Evolutionary conservation across 176 grass and related monocot species (phyloP).

Genomic region (Carex myosuroides): DNA sequence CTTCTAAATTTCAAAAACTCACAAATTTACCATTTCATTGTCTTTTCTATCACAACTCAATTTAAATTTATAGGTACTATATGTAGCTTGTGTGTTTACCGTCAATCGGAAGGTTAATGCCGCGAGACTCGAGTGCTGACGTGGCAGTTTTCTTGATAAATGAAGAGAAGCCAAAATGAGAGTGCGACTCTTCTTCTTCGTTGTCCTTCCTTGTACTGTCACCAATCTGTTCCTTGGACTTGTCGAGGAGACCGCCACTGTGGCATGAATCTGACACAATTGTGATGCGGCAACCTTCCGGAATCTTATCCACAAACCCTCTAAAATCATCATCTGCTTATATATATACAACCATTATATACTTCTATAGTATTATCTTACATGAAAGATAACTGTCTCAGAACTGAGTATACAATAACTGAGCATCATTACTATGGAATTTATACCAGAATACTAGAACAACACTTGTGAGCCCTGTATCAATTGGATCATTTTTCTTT

Average conservation of each 20-base stretch:
- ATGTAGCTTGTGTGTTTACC: background rate
- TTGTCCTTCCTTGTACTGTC: constrained; percentile 53
- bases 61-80: too few species aligned
- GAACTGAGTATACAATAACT: background rate
- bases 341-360: background rate
- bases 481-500: background rate
- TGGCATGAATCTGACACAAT: constrained; percentile 96
- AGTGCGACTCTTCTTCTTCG: constrained; percentile 39
- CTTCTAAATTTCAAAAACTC: too few species aligned
- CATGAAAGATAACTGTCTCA: background rate
- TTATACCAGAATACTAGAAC: background rate
- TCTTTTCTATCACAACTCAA: too few species aligned
- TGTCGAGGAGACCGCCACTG: constrained; percentile 84
- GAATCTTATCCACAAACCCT: constrained; percentile 71
- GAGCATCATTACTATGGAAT: background rate
- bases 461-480: background rate
- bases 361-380: background rate
- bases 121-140: constrained; percentile 47
- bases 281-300: constrained; percentile 62
- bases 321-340: constrained; percentile 77
- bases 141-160: constrained; percentile 62
- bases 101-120: constrained; percentile 46
- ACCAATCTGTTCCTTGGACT: constrained; percentile 88
- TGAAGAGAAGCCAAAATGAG: constrained; percentile 49
- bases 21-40: too few species aligned